Evolutionary conservation across 257 asterid genomes (phyloP).

Genomic region (Nicotiana undulata): DNA sequence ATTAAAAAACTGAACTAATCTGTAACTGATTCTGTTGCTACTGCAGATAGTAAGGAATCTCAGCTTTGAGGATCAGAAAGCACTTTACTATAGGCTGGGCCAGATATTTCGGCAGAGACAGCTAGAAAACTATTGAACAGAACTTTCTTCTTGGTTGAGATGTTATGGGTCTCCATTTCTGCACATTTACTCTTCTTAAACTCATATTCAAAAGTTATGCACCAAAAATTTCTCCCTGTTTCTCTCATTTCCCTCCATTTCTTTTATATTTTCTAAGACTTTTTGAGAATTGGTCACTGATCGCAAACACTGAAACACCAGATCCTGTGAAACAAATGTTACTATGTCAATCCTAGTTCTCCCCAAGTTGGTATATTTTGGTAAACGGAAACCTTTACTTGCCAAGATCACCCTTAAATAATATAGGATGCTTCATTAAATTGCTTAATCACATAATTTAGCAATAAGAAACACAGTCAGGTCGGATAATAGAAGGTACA

Average conservation of each 20-base stretch:
- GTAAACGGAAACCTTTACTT: background rate
- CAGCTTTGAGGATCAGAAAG: constrained; percentile 55
- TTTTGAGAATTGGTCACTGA: too few relatives aligned
- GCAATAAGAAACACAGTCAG: background rate
- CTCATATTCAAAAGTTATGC: background rate
- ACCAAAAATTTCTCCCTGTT: too few relatives aligned
- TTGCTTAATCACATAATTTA: background rate
- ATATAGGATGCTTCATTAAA: background rate
- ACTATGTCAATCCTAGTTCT: too few relatives aligned
- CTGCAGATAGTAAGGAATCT: constrained; percentile 71
- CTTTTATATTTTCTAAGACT: too few relatives aligned
- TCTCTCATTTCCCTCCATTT: too few relatives aligned
- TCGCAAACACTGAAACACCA: too few relatives aligned
- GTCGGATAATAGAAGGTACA: background rate
- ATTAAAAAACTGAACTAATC: background rate
- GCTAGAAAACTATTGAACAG: constrained; percentile 37
- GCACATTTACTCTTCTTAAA: background rate
- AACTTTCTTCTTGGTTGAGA: background rate
- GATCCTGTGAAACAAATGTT: too few relatives aligned
- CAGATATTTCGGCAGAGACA: constrained; percentile 55
- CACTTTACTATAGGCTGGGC: constrained; percentile 43
- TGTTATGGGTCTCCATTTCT: background rate
- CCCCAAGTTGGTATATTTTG: too few relatives aligned
- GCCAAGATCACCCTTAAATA: background rate
- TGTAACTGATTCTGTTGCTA: background rate